Evolutionary conservation across 2,329 filamentous ascomycete species (phyloP).

Genomic region (Calonectria pauciramosa): DNA sequence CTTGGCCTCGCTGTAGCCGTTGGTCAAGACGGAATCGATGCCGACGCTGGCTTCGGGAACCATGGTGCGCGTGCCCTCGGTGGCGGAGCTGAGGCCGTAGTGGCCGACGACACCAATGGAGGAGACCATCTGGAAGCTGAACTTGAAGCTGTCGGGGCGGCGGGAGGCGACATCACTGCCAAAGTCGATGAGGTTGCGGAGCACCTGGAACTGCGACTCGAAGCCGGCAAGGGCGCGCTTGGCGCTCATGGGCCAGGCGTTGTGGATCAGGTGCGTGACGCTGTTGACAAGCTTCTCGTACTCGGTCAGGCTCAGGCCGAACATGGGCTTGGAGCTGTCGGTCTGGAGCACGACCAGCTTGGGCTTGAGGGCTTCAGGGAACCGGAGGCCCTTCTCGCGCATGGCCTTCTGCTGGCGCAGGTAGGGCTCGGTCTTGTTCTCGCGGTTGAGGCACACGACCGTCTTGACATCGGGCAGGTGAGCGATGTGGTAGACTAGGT

Average conservation of each 20-base stretch:
- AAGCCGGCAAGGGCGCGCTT: slow-evolving; percentile 35
- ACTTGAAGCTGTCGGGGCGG: not conserved
- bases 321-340: slow-evolving; percentile 16
- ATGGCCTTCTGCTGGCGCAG: slow-evolving; percentile 18
- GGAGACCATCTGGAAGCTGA: slow-evolving; percentile 22
- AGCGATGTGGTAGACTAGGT: slow-evolving; percentile 20
- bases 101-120: slow-evolving; percentile 14
- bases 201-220: slow-evolving; percentile 37
- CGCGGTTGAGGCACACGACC: slow-evolving; percentile 15
- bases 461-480: slow-evolving; percentile 13
- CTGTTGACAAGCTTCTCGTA: slow-evolving; percentile 11
- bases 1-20: slow-evolving; percentile 40
- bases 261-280: slow-evolving; percentile 35
- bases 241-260: slow-evolving; percentile 42
- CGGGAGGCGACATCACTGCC: not conserved
- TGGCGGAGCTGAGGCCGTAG: not conserved
- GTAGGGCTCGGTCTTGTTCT: slow-evolving; percentile 14
- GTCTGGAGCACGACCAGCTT: slow-evolving; percentile 18
- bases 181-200: slow-evolving; percentile 27
- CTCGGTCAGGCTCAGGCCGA: slow-evolving; percentile 3
- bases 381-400: slow-evolving; percentile 14
- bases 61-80: not conserved
- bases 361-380: slow-evolving; percentile 9
- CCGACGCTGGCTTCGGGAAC: slow-evolving; percentile 11
- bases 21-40: slow-evolving; percentile 14